Evolutionary conservation across 305 asterid genomes (phyloP).

Genomic region (Fraxinus dipetala): DNA sequence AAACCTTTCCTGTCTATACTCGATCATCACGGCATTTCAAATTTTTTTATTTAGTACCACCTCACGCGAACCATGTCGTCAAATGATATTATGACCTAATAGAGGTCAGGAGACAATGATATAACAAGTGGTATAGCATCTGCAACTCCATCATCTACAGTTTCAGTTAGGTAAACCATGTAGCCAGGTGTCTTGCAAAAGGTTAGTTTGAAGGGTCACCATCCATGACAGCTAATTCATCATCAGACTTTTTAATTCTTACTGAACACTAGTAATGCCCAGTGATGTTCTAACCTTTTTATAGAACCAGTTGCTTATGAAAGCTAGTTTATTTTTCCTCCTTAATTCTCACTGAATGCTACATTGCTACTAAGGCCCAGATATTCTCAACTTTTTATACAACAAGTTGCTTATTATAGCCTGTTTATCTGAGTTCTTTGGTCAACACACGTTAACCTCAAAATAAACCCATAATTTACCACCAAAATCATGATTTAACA

Average conservation of each 20-base stretch:
- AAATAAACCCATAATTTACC: not conserved
- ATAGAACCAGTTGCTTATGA: not conserved
- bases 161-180: not conserved
- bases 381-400: not conserved
- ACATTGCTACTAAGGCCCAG: not conserved
- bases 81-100: not conserved
- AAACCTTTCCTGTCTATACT: not conserved
- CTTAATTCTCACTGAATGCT: not conserved
- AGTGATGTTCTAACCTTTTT: not conserved
- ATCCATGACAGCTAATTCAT: not conserved
- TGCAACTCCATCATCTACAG: not conserved
- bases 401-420: not conserved
- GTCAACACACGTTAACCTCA: not conserved
- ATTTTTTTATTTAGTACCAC: not conserved
- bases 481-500: not conserved
- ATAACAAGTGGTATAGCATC: not conserved
- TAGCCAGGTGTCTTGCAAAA: constrained; percentile 2
- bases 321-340: not conserved
- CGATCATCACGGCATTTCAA: not conserved
- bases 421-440: not conserved
- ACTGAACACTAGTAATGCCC: not conserved
- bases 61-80: not conserved
- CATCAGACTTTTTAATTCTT: not conserved
- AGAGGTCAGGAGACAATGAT: not conserved
- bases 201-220: not conserved